Conservation (phyloP, 2,329 filamentous ascomycete species). For the Scytalidium lignicola region DNA sequence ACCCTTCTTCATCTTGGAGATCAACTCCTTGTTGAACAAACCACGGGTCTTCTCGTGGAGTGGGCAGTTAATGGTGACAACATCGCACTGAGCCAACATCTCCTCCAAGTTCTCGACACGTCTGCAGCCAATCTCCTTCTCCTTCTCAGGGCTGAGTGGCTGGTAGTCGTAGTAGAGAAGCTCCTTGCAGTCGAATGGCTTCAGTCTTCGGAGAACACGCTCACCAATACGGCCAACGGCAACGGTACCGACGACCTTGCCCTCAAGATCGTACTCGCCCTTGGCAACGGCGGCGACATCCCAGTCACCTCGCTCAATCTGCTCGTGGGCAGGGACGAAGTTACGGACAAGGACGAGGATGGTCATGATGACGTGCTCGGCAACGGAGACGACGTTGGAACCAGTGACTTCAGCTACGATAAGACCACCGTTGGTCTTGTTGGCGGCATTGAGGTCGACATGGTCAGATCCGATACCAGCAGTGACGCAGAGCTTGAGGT, state of each 20-base stretch:
- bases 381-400: slow-evolving; percentile 96
- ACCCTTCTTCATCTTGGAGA: slow-evolving; percentile 98
- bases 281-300: slow-evolving; percentile 93
- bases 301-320: slow-evolving; percentile 86
- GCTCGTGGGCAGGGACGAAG: slow-evolving; percentile 96
- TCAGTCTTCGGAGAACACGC: slow-evolving; percentile 92
- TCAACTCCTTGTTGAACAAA: slow-evolving; percentile 97
- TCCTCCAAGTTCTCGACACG: slow-evolving; percentile 88
- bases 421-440: slow-evolving; percentile 96
- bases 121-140: slow-evolving; percentile 93
- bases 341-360: slow-evolving; percentile 95
- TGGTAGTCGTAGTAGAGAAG: slow-evolving; percentile 99
- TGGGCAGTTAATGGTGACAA: slow-evolving; percentile 99
- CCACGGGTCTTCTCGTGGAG: slow-evolving; percentile 96
- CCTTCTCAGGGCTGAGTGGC: slow-evolving; percentile 75
- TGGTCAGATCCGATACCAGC: slow-evolving; percentile 98
- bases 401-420: slow-evolving; percentile 97
- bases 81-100: slow-evolving; percentile 87
- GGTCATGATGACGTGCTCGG: slow-evolving; percentile 99
- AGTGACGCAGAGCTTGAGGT: slow-evolving; percentile 94
- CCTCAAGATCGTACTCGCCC: slow-evolving; percentile 96
- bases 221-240: slow-evolving; percentile 97
- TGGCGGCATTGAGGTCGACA: slow-evolving; percentile 88
- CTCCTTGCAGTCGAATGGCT: slow-evolving; percentile 99
- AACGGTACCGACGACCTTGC: slow-evolving; percentile 96